These are phyloP conservation scores for Annulohypoxylon maeteangense DNA, from an alignment of 495 filamentous ascomycete species.

Conservation along the genomic window DNA sequence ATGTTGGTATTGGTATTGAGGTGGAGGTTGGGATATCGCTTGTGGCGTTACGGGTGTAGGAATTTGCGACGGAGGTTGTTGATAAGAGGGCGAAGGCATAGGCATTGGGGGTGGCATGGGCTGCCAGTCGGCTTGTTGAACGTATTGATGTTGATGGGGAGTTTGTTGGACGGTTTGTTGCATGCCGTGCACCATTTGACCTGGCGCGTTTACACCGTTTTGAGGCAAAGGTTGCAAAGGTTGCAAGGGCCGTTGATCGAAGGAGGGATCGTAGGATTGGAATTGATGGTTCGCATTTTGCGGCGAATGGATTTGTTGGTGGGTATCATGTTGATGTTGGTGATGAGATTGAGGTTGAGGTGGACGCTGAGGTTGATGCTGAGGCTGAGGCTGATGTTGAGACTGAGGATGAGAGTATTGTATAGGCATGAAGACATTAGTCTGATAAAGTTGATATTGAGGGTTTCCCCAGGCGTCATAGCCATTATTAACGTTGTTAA, in stretches of 20 bases:
- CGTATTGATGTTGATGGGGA: slow-evolving; percentile 36
- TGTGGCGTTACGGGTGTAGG: slow-evolving; percentile 16
- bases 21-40: slow-evolving; percentile 11
- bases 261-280: slow-evolving; percentile 47
- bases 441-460: slow-evolving; percentile 38
- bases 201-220: slow-evolving; percentile 29
- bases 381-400: slow-evolving; percentile 9
- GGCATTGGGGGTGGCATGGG: slow-evolving; percentile 40
- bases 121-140: slow-evolving; percentile 31
- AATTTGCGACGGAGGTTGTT: slow-evolving; percentile 27
- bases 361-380: slow-evolving; percentile 14
- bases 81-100: slow-evolving; percentile 37
- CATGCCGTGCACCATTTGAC: slow-evolving; percentile 34
- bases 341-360: slow-evolving; percentile 6
- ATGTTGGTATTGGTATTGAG: slow-evolving; percentile 43
- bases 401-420: slow-evolving; percentile 22
- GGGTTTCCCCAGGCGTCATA: slow-evolving; percentile 42
- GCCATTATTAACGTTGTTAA: slow-evolving; percentile 18
- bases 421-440: slow-evolving; percentile 13
- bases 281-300: slow-evolving; percentile 45
- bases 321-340: slow-evolving; percentile 9
- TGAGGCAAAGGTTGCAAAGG: slow-evolving; percentile 33
- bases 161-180: slow-evolving; percentile 37
- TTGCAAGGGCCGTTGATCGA: slow-evolving; percentile 45
- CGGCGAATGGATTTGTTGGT: slow-evolving; percentile 18